phyloP scores from a whole-genome alignment of 2,329 filamentous ascomycete species.

The Lachnellula occidentalis region DNA sequence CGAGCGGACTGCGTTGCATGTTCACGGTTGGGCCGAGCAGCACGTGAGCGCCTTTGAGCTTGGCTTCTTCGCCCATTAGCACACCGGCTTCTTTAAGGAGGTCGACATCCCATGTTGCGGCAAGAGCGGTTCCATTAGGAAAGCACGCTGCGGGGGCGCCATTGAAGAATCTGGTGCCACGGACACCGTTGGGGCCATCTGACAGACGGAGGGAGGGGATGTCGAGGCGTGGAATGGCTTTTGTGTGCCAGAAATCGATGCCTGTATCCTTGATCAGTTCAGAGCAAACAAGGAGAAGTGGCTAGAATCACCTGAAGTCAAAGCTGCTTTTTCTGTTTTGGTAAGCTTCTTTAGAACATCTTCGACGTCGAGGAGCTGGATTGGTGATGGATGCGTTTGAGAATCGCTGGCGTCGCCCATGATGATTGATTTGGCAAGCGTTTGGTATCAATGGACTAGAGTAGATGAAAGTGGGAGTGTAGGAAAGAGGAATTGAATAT shows the following conservation, averaged over 20 bases:
- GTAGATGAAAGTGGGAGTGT: too few relatives aligned
- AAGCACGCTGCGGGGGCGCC: constrained; percentile 39
- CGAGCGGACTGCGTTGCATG: constrained; percentile 41
- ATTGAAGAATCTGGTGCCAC: constrained; percentile 28
- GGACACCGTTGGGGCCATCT: constrained; percentile 30
- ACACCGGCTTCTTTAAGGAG: constrained; percentile 56
- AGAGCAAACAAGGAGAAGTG: too few relatives aligned
- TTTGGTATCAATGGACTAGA: too few relatives aligned
- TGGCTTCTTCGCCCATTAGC: constrained; percentile 61
- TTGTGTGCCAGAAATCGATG: constrained; percentile 28
- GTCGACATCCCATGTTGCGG: constrained; percentile 60
- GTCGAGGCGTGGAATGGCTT: constrained; percentile 19
- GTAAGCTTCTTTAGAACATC: constrained; percentile 46
- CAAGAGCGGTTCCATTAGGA: constrained; percentile 39
- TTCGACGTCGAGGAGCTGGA: not conserved
- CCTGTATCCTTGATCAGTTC: constrained; percentile 3
- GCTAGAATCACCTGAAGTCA: constrained; percentile 38
- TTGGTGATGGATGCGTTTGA: not conserved
- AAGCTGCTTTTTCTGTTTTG: constrained; percentile 44
- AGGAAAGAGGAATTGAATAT: too few relatives aligned
- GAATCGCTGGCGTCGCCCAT: too few relatives aligned
- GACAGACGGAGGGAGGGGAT: constrained; percentile 28
- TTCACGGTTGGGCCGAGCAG: constrained; percentile 61
- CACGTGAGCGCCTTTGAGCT: constrained; percentile 63
- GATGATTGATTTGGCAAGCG: too few relatives aligned